Conservation (phyloP, 2,329 filamentous ascomycete genomes). For the Dothistroma septosporum region DNA sequence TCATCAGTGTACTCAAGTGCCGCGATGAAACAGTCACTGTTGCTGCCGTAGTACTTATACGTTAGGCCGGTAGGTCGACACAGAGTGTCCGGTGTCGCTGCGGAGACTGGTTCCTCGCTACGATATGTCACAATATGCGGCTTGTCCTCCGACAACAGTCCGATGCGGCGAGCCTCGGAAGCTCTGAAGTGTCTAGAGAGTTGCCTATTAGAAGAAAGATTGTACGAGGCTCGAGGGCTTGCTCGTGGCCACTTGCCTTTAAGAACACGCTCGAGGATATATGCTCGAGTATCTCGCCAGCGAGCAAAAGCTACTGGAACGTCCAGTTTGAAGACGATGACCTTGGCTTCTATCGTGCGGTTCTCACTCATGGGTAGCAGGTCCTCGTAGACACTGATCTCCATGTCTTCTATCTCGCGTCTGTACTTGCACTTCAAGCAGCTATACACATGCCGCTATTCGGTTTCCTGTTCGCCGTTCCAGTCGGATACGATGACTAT, state of each 20-base stretch:
- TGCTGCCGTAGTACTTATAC: slow-evolving; percentile 48
- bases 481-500: slow-evolving; percentile 14
- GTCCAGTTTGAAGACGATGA: slow-evolving; percentile 51
- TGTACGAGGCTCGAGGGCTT: slow-evolving; percentile 3
- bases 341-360: slow-evolving; percentile 36
- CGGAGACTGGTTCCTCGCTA: neutral
- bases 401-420: slow-evolving; percentile 37
- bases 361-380: slow-evolving; percentile 41
- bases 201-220: slow-evolving; percentile 19
- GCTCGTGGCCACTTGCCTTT: neutral
- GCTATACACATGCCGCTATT: slow-evolving; percentile 23
- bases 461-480: slow-evolving; percentile 30
- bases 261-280: neutral
- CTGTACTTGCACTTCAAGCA: slow-evolving; percentile 47
- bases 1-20: slow-evolving; percentile 11
- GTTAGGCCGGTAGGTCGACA: slow-evolving; percentile 46
- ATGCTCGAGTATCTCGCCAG: slow-evolving; percentile 46
- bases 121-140: slow-evolving; percentile 46
- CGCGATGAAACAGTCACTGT: slow-evolving; percentile 2
- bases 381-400: slow-evolving; percentile 49
- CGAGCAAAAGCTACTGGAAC: slow-evolving; percentile 43
- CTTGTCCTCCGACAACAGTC: slow-evolving; percentile 46
- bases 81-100: slow-evolving; percentile 31
- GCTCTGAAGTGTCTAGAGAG: slow-evolving; percentile 12
- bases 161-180: slow-evolving; percentile 24